Evolutionary conservation across 1,139 yeast genomes (phyloP), one percentile per base, ranked within the genome.

Genomic region (Yamadazyma membranifaciens): DNA sequence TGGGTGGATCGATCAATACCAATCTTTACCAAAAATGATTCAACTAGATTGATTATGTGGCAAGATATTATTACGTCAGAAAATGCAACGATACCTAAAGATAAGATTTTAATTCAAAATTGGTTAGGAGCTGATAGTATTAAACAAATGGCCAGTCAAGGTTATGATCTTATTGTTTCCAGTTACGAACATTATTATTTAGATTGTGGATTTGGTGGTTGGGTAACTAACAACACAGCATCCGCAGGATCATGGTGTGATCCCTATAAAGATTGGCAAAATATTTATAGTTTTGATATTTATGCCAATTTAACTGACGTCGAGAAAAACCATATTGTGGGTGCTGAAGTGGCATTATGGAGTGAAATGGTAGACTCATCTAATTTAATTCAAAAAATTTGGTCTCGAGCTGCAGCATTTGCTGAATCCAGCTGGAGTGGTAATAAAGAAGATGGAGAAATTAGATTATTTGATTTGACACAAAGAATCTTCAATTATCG

Each of bases 231-330:
- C 48, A 73, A 71, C 45, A 60, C 63, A 2, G 45, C 69, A 24
- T 65, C 67, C n/a, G 75, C 69, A 10, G 77, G 76, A 3, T 63
- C 73, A n/a, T 74, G 76, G 75, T 73, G 80, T 54, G 71, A 63
- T 29, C 76, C 78, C 2, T 73, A 73, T 56, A 73, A 71, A 49
- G 67, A 26, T 24, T 75, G 9, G 76, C 78, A 73, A 50, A 56
- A 74, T 40, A 69, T 74, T 31, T 72, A 72, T 49, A 56, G 57
- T 40, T 70, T 57, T 43, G 75, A 73, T 46, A 58, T 71, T 42
- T 54, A 63, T 15, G 55, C 51, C 15, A 59, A 59, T 36, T 59
- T 74, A 42, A 68, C 72, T n/a, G 60, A 46, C 1, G 51, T 43
- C 2, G 69, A 73, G 47, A 46, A 48, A 9, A 38, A 49, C 25